phyloP scores from a whole-genome alignment of 805 yeast species.

The Candida verbasci region DNA sequence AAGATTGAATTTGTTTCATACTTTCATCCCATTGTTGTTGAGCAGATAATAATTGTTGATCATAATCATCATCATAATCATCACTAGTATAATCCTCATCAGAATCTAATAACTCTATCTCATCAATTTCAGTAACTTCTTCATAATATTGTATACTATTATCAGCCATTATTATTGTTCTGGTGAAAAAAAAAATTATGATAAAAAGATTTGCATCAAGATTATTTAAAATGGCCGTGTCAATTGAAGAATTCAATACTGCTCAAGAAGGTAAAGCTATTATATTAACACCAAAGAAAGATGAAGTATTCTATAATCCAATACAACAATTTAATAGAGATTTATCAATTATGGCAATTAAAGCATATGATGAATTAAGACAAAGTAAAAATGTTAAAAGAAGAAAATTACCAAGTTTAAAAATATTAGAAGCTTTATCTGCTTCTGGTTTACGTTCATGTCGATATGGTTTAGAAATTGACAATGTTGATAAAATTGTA shows the following conservation, averaged over 20 bases:
- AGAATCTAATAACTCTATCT: slow-evolving; percentile 13
- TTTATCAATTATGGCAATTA: slow-evolving; percentile 75
- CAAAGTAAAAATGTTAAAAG: slow-evolving; percentile 13
- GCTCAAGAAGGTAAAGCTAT: slow-evolving; percentile 79
- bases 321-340: slow-evolving; percentile 97
- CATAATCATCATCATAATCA: slow-evolving; percentile 14
- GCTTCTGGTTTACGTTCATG: slow-evolving; percentile 96
- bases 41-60: slow-evolving; percentile 33
- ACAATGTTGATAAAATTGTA: slow-evolving; percentile 62
- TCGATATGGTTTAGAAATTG: slow-evolving; percentile 89
- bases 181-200: slow-evolving; percentile 6
- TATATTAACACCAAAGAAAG: slow-evolving; percentile 75
- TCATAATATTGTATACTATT: no score
- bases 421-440: slow-evolving; percentile 82
- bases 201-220: slow-evolving; percentile 1
- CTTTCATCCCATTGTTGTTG: slow-evolving; percentile 76
- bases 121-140: slow-evolving; percentile 5
- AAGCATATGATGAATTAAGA: slow-evolving; percentile 76
- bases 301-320: slow-evolving; percentile 89
- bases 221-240: slow-evolving; percentile 1
- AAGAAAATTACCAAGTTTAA: slow-evolving; percentile 34
- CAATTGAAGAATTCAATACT: slow-evolving; percentile 17
- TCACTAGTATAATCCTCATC: slow-evolving; percentile 14
- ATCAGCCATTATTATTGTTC: no score
- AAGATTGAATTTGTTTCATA: slow-evolving; percentile 52